Evolutionary conservation across 106 monocot genomes (phyloP), one percentile per base, ranked within the genome.

Genomic region (Acorus calamus): DNA sequence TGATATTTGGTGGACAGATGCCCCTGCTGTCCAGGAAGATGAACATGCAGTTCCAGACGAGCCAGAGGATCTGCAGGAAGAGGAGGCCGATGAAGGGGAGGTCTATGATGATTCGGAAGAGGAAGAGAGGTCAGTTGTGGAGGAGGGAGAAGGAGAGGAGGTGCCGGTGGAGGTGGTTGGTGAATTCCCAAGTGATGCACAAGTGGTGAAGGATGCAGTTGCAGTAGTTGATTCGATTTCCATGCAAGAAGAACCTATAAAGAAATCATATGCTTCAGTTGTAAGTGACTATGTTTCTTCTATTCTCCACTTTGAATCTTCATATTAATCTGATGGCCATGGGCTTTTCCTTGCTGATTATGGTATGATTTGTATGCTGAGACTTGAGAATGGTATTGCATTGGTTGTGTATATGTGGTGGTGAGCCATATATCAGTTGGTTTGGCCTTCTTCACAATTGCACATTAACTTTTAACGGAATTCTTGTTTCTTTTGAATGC

Each of bases 191-290:
- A 73, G 46, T 44, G 54, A 0, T 57, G 9, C 70, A 50, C 56
- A 59, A 10, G 43, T 50, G 42, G 71, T 48, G 47, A 70, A 71
- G 8, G 70, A 67, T 46, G 64, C 68, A 28, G 28, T 28, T 28
- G 28, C 28, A 28, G 28, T 28, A 28, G 28, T 28, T 28, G 28
- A 28, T 28, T 44, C 59, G 62, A n/a, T 59, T 8, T 8, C 69
- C 14, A 51, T 54, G 43, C 57, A 70, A 11, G 83, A 84, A 59
- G 84, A 86, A 71, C 76, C 73, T 4, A 84, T 81, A 49, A 94
- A 87, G 69, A 94, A 94, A 62, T 94, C 94, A 3, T 94, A 90
- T 78, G 94, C 94, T 72, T 94, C 89, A 6, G 87, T 94, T 80
- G 94, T 94, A 82, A 75, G 86, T 78, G 48, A 4, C 7, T 13